A percentile compares a stretch with the other conserved stretches of the same genome.
phyloP scores from a whole-genome alignment of 2,329 filamentous ascomycete genomes.

The Colletotrichum lentis region DNA sequence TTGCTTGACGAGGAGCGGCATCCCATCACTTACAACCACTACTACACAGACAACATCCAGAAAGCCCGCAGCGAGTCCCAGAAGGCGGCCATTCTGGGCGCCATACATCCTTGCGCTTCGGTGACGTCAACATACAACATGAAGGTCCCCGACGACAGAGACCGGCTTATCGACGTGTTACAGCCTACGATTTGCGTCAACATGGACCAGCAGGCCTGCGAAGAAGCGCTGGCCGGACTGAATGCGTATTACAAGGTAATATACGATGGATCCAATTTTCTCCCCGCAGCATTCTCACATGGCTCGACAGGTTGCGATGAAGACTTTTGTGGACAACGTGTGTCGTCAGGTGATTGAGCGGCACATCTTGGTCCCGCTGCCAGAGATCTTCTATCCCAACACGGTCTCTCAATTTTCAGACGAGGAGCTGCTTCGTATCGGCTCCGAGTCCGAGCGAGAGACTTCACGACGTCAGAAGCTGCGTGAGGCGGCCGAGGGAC shows the following conservation, averaged over 20 bases:
- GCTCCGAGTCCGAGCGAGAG: conserved; percentile 23
- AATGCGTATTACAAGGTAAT: conserved; percentile 42
- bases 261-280: too few relatives aligned
- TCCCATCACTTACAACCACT: conserved; percentile 63
- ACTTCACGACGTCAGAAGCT: conserved; percentile 17
- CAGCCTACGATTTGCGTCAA: conserved; percentile 8
- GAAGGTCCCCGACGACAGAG: background rate
- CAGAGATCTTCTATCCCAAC: conserved; percentile 16
- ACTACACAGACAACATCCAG: conserved; percentile 53
- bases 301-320: background rate
- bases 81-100: background rate
- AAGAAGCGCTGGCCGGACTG: conserved; percentile 38
- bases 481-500: background rate
- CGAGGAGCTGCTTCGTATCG: conserved; percentile 26
- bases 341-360: conserved; percentile 41
- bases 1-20: conserved; percentile 43
- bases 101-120: too few relatives aligned
- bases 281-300: background rate
- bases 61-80: conserved; percentile 38
- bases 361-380: conserved; percentile 37
- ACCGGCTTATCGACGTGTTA: background rate
- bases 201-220: conserved; percentile 40
- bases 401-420: conserved; percentile 4
- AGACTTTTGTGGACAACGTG: conserved; percentile 43
- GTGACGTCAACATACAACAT: background rate